Evolutionary conservation across 345 rosid genomes (phyloP).

Genomic region (Bruguiera sexangula): DNA sequence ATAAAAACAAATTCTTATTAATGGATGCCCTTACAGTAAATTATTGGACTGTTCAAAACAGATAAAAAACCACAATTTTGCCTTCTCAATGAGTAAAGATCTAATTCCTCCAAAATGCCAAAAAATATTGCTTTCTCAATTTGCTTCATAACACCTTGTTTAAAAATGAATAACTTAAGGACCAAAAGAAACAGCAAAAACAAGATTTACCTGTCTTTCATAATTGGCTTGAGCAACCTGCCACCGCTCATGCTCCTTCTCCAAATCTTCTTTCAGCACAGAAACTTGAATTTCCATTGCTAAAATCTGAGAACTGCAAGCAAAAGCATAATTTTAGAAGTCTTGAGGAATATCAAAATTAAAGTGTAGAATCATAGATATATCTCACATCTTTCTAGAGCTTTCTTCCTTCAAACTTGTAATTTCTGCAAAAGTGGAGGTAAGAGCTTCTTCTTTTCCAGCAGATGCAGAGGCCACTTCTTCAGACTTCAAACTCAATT

Average conservation of each 20-base stretch:
- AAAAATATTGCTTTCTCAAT: background rate
- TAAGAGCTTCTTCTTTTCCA: conserved; percentile 68
- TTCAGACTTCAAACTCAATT: conserved; percentile 61
- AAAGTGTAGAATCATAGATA: background rate
- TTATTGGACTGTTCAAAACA: too few species aligned
- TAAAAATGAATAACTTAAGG: background rate
- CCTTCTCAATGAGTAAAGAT: too few species aligned
- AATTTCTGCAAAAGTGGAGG: conserved; percentile 62
- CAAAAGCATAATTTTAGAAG: conserved; percentile 22
- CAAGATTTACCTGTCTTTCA: conserved; percentile 79
- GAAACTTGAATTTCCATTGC: conserved; percentile 63
- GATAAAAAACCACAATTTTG: too few species aligned
- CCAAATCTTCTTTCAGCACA: conserved; percentile 62
- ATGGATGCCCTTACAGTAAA: too few species aligned
- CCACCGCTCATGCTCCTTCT: conserved; percentile 72
- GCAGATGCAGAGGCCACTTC: conserved; percentile 60
- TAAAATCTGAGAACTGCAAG: conserved; percentile 62
- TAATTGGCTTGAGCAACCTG: conserved; percentile 79
- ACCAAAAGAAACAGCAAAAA: background rate
- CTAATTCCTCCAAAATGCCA: background rate
- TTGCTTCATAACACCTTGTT: too few species aligned
- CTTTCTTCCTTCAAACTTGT: conserved; percentile 64
- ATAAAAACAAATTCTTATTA: background rate
- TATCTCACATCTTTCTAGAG: conserved; percentile 53
- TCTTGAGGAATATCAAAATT: conserved; percentile 3